Evolutionary conservation across 306 rosid genomes (phyloP).

Genomic region (Pyrus communis): DNA sequence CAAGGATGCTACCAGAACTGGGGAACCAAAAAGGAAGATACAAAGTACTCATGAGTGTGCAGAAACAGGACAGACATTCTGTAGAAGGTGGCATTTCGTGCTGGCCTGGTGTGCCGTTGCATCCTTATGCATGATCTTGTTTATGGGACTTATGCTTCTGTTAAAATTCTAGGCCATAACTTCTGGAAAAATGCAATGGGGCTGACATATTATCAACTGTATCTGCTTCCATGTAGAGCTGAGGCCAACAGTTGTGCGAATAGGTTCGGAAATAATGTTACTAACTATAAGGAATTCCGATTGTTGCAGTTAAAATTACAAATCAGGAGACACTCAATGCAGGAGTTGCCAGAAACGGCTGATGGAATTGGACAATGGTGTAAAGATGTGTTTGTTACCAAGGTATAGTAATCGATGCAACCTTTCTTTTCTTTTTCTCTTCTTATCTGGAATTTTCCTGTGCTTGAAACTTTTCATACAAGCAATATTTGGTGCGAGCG

Average conservation of each 20-base stretch:
- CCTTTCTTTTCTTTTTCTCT: neutral
- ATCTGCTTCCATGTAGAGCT: neutral
- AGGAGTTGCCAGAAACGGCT: constrained; percentile 65
- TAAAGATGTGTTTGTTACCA: constrained; percentile 58
- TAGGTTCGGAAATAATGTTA: neutral
- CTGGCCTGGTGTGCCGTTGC: neutral
- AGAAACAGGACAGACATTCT: neutral
- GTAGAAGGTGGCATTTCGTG: neutral
- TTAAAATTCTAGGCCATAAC: neutral
- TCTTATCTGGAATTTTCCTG: neutral
- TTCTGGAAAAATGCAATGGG: neutral
- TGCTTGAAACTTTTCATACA: neutral
- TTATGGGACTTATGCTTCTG: neutral
- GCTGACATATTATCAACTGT: neutral
- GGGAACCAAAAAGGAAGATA: neutral
- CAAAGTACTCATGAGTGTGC: neutral
- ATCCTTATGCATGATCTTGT: neutral
- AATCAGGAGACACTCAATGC: constrained; percentile 58
- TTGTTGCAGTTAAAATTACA: constrained; percentile 57
- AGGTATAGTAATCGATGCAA: constrained; percentile 32
- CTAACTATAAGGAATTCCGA: neutral
- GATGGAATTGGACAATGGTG: constrained; percentile 87
- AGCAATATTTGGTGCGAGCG: neutral
- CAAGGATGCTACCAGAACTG: neutral
- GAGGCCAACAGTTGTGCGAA: neutral